Percentiles rank a stretch among this genome's conserved stretches.
Conservation (phyloP, 2,329 filamentous ascomycete genomes). For the Plenodomus biglobosus region DNA sequence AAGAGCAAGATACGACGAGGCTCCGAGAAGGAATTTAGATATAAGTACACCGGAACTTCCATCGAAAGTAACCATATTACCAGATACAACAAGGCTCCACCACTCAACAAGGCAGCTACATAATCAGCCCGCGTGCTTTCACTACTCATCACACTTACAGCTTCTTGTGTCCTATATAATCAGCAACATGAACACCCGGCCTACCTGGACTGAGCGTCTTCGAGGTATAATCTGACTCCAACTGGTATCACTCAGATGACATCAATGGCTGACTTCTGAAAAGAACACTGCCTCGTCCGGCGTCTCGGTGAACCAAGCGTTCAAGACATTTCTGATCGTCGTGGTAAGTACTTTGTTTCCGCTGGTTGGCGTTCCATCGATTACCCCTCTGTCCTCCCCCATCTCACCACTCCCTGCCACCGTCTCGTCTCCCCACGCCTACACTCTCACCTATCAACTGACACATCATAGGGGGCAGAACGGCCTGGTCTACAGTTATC, state of each 20-base stretch:
- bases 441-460: slow-evolving; percentile 1
- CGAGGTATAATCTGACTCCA: slow-evolving; percentile 21
- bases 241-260: not conserved
- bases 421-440: not conserved
- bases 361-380: not conserved
- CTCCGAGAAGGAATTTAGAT: not conserved
- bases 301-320: slow-evolving; percentile 32
- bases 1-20: not conserved
- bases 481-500: slow-evolving; percentile 41
- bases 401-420: not conserved
- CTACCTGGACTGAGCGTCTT: slow-evolving; percentile 31
- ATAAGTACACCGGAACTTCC: not conserved
- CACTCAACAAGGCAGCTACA: not conserved
- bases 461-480: slow-evolving; percentile 35
- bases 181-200: not conserved
- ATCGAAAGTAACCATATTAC: not conserved
- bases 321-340: slow-evolving; percentile 43
- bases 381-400: not conserved
- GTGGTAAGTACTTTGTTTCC: slow-evolving; percentile 27
- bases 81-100: not conserved
- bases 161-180: slow-evolving; percentile 20
- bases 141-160: slow-evolving; percentile 1
- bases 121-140: not conserved
- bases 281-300: slow-evolving; percentile 37
- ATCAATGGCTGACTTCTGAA: slow-evolving; percentile 6